phyloP scores from a whole-genome alignment of 176 grass and related monocot species.

The Bothriochloa decipiens region DNA sequence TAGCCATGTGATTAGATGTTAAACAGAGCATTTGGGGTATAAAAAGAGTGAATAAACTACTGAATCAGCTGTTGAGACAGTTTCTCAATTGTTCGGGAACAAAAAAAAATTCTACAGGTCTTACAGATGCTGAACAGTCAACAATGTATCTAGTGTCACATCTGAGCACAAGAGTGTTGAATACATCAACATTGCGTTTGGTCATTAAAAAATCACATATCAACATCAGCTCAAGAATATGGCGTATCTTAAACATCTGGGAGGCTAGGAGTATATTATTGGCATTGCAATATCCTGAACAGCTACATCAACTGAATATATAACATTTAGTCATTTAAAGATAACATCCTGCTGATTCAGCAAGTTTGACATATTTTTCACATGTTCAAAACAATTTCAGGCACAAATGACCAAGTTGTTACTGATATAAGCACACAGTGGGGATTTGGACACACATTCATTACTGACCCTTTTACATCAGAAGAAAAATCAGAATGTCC shows the following conservation, averaged over 20 bases:
- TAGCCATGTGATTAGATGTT: conserved; percentile 12
- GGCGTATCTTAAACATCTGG: not conserved
- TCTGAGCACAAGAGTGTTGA: not conserved
- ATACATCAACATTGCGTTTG: not conserved
- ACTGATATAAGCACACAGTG: not conserved
- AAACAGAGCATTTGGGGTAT: not conserved
- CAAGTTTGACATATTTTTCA: not conserved
- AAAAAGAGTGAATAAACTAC: not conserved
- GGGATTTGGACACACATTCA: not conserved
- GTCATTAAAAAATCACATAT: not conserved
- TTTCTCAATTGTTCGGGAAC: not conserved
- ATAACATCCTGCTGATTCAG: not conserved
- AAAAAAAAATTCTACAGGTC: not conserved
- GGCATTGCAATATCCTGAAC: not conserved
- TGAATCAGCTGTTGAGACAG: not conserved
- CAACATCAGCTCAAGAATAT: not conserved
- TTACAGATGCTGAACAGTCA: not conserved
- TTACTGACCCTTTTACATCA: not conserved
- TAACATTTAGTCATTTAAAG: conserved; percentile 1
- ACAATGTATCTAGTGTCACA: not conserved
- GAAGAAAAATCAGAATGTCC: not conserved
- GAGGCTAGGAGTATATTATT: not conserved
- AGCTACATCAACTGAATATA: not conserved
- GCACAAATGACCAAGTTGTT: not conserved
- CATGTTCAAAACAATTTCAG: conserved; percentile 8